Evolutionary conservation across 2,329 filamentous ascomycete species (phyloP), one percentile per base, ranked within the genome.

Genomic region (Calonectria henricotiae): DNA sequence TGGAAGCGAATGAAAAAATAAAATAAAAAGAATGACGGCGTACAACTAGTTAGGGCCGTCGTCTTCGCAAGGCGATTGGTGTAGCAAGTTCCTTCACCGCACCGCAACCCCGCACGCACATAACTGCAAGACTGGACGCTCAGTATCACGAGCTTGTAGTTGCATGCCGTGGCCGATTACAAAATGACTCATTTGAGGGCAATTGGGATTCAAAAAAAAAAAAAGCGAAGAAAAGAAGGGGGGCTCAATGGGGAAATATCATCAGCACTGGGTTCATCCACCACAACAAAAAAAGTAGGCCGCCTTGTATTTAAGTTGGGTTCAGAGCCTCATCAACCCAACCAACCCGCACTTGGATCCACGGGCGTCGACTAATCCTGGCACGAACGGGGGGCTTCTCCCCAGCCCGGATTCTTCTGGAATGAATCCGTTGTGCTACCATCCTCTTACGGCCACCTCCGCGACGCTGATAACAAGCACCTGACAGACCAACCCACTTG

Each of bases 301-400:
- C 15, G 51, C 35, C 32, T n/a, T 37, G 51, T 58, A 58, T 58
- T 58, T 58, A 58, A 58, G 51, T 58, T 58, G 39, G 51, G 5
- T 32, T 55, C 32, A 35, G 35, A 55, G 51, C 51, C 51, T 55
- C 51, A 37, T 39, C 51, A 39, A 8, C 32, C 35, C 51, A 58
- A 39, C 23, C 32, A 23, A 58, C 12, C 20, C 35, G 12, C 7
- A 17, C 3, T 7, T 4, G 32, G 6, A 17, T 15, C 32, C 32
- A 15, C 7, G 20, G 20, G 20, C 12, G 5, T 17, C 5, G 35
- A 23, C 51, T 39, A 8, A 37, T 25, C 32, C 13, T 39, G 20
- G 51, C 51, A 20, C 51, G 13, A 39, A 55, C 20, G 13, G 4
- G 7, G 1, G 11, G 51, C 51, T 23, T 35, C 51, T 32, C 51